phyloP scores from a whole-genome alignment of 1,139 yeast species.

The Saccharomyces hybrid region DNA sequence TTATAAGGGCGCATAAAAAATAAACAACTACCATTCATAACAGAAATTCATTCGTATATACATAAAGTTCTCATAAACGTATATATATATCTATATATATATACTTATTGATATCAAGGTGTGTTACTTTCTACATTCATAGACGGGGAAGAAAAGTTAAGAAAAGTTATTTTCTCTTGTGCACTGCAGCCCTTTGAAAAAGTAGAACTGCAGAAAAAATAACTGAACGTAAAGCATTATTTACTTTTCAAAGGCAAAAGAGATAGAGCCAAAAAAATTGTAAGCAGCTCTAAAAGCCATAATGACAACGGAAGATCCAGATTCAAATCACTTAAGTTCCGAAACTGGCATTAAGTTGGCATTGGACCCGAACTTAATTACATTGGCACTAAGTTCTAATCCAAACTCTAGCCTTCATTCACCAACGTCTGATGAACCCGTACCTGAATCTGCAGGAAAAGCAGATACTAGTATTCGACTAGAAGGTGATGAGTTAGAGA shows the following conservation, averaged over 20 bases:
- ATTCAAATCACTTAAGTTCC: not conserved
- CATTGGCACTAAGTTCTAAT: constrained; percentile 9
- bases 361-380: constrained; percentile 27
- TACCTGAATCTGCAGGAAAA: not conserved
- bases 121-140: not conserved
- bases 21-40: constrained; percentile 20
- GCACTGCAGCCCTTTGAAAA: not conserved
- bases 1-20: constrained; percentile 48
- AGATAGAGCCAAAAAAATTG: not conserved
- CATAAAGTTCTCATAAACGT: not conserved
- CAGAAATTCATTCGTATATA: not conserved
- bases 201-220: not conserved
- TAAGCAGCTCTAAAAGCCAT: not conserved
- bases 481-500: constrained; percentile 3
- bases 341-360: constrained; percentile 21
- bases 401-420: constrained; percentile 1
- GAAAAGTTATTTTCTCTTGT: not conserved
- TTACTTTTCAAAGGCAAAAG: not conserved
- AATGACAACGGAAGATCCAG: not conserved
- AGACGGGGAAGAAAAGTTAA: not conserved
- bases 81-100: not conserved
- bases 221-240: not conserved
- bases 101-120: not conserved
- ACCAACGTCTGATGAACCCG: not conserved
- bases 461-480: not conserved